Evolutionary conservation across 805 yeast genomes (phyloP), one percentile per base, ranked within the genome.

Genomic region (Pichia thaimueangensis): DNA sequence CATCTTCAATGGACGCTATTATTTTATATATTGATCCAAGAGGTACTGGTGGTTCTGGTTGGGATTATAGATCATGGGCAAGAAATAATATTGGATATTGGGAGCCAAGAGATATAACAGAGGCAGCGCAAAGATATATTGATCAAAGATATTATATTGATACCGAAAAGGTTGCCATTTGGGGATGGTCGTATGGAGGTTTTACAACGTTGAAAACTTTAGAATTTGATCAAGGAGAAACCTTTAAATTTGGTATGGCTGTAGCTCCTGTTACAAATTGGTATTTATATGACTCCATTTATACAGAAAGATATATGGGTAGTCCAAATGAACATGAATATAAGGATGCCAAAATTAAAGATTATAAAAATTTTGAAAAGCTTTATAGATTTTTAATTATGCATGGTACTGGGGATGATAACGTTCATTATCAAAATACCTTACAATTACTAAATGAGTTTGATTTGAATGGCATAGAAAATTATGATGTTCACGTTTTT

Each of bases 181-280:
- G 93, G 89, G 95, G 95, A 13, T 85, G 93, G 89, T 81, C 89
- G 0, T 85, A 83, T 59, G 95, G 95, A 42, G 95, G 91, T 1
- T 85, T 80, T 55, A 69, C 81, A 8, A 80, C 91, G 0, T 62
- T 85, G 41, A 85, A 85, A 57, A 82, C 89, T 0, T 57, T 84
- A 27, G 94, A 85, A 58, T 69, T 65, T 37, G 94, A 85, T 55
- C 54, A 59, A 12, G 80, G 85, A 6, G 60, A 73, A 8, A 69
- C 71, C 0, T 84, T 85, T 66, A 78, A 79, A 47, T 85, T 73
- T 55, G 93, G 91, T 8, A 76, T 82, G 70, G 78, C 89, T 0
- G 88, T 85, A 32, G 94, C 95, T 0, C 95, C 95, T 0, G 94
- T 85, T 4, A 85, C 94, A 6, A 71, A 82, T 53, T 85, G 91